phyloP scores from a whole-genome alignment of 371 early-diverging fungal genomes.

The Globomyces sp. region DNA sequence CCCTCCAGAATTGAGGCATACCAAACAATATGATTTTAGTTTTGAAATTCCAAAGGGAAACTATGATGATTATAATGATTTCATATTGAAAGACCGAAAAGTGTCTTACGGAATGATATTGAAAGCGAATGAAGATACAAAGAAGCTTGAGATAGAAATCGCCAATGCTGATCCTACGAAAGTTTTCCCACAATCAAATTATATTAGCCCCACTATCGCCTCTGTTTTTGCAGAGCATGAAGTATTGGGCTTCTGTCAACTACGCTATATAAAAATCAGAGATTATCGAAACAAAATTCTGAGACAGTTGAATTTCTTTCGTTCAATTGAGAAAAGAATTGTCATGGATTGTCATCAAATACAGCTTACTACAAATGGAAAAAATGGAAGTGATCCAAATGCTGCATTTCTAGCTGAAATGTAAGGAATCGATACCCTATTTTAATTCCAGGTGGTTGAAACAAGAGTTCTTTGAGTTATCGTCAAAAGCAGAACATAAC shows the following conservation, averaged over 20 bases:
- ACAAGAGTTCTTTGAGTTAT: constrained; percentile 35
- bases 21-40: constrained; percentile 42
- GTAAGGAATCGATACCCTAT: background rate
- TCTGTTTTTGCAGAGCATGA: constrained; percentile 57
- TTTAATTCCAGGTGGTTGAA: constrained; percentile 21
- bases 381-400: constrained; percentile 6
- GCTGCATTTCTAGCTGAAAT: constrained; percentile 11
- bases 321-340: constrained; percentile 49
- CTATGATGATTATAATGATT: constrained; percentile 17
- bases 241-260: constrained; percentile 43
- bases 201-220: constrained; percentile 35
- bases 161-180: constrained; percentile 26
- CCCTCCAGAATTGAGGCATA: constrained; percentile 14
- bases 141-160: constrained; percentile 43
- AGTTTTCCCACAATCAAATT: background rate
- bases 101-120: constrained; percentile 39
- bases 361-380: background rate
- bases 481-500: constrained; percentile 6
- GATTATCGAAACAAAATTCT: constrained; percentile 39
- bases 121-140: constrained; percentile 37
- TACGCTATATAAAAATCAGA: constrained; percentile 40
- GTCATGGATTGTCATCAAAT: constrained; percentile 22
- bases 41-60: constrained; percentile 40
- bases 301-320: constrained; percentile 51
- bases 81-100: constrained; percentile 46